Conservation (phyloP, 225 moss, liverwort and hornwort genomes). For the Sphagnum tenellum region DNA sequence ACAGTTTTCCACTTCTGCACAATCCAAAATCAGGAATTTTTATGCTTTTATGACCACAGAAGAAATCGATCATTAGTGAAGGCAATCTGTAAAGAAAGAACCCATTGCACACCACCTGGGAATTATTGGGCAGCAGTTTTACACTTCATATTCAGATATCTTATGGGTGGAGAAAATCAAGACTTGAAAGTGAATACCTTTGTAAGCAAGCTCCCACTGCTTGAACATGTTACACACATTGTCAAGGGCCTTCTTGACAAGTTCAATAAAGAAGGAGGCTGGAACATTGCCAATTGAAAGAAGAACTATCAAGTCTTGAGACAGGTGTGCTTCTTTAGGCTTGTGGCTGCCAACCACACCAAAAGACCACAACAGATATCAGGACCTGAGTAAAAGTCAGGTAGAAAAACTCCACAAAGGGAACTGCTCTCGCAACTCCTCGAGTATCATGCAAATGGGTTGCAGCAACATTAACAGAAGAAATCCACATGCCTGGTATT, state of each 20-base stretch:
- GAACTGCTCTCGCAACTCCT: not conserved
- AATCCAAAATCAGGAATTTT: too few relatives aligned
- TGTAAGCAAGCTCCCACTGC: constrained; percentile 2
- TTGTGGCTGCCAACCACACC: constrained; percentile 4
- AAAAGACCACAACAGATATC: not conserved
- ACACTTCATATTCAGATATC: too few relatives aligned
- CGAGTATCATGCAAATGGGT: not conserved
- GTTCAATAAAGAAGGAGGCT: constrained; percentile 11
- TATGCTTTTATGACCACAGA: too few relatives aligned
- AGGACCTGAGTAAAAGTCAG: not conserved
- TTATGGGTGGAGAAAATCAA: too few relatives aligned
- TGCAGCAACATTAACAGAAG: not conserved
- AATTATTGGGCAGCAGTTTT: too few relatives aligned
- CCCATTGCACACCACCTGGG: too few relatives aligned
- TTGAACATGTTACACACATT: constrained; percentile 2
- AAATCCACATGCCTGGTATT: constrained; percentile 13
- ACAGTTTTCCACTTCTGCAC: too few relatives aligned
- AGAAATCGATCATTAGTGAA: too few relatives aligned
- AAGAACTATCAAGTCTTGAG: constrained; percentile 20
- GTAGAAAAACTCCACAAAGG: not conserved
- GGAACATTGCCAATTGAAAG: constrained; percentile 16
- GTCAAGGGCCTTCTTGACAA: constrained; percentile 1
- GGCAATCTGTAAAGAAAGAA: too few relatives aligned
- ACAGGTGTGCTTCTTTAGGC: constrained; percentile 15
- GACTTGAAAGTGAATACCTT: constrained; percentile 1